Base-by-base conservation (phyloP, 352 stramenopile genomes). In the Thraustochytrium striatum region DNA sequence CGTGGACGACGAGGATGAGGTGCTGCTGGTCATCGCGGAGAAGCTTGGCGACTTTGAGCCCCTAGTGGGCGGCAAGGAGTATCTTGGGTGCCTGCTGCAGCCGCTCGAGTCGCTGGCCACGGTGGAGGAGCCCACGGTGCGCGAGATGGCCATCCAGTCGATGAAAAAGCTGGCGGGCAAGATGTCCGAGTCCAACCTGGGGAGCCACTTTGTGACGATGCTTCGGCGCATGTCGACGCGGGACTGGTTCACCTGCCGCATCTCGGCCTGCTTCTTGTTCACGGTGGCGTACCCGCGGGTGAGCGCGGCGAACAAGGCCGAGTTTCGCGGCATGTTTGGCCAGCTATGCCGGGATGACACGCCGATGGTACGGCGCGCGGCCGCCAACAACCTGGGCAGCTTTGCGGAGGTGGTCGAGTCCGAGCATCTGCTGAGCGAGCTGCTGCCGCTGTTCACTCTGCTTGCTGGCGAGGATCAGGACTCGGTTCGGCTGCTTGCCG, bases 401-500 rank as follows among this genome's bases (percentile, higher is more conserved):
- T 94, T 98, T 79, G 86, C 94, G 0, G 85, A 86, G 57, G 86
- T 43, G 38, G 41, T 80, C 43, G 70, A 80, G 28, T 44, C 78
- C 35, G 85, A 86, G 7, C 83, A 87, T 0, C 32, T 82, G 25
- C 83, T 65, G 16, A 62, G 79, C 2, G 87, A 95, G 47, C 85
- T 97, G 78, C 69, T 96, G 57, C 89, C 89, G 52, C 83, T 94
- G 16, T 97, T 95, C 81, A 82, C 90, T 16, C 81, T 84, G 33
- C 84, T 97, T 43, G 87, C 89, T 19, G 87, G 89, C 69, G 93
- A 97, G 82, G 91, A 95, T 13, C 92, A 98, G 83, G 96, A 99
- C 83, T 97, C 91, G 1, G 95, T 99, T 28, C 87, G 96, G 81
- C 91, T 99, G 86, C 94, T 98, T 84, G 96, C 93, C 21, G 94